Percentiles rank a stretch among this genome's conserved stretches.
Conservation (phyloP, 2,329 filamentous ascomycete species). For the Akanthomyces muscarius region DNA sequence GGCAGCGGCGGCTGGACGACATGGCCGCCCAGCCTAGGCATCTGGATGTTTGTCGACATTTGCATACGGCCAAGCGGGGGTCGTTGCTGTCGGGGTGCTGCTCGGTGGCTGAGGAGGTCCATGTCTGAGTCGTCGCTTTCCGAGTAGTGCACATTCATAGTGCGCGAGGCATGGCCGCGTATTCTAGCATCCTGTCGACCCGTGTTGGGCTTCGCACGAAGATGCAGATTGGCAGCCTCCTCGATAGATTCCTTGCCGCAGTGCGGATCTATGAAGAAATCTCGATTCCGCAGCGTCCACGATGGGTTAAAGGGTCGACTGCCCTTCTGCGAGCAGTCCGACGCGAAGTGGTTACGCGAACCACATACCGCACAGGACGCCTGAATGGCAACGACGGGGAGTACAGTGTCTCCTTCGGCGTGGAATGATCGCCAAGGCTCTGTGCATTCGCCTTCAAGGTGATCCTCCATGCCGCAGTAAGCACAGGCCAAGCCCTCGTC, state of each 20-base stretch:
- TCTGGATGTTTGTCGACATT: conserved; percentile 39
- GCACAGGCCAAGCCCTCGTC: conserved; percentile 57
- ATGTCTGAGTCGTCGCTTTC: conserved; percentile 45
- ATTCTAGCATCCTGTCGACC: conserved; percentile 31
- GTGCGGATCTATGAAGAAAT: conserved; percentile 46
- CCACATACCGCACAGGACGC: conserved; percentile 57
- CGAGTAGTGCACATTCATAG: conserved; percentile 41
- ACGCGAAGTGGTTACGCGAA: conserved; percentile 49
- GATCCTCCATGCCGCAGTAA: conserved; percentile 52
- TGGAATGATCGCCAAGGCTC: conserved; percentile 57
- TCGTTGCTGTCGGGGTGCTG: conserved; percentile 28
- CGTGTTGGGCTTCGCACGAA: conserved; percentile 20
- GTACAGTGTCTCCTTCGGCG: conserved; percentile 36
- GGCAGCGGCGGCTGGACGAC: conserved; percentile 35
- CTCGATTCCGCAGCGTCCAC: conserved; percentile 49
- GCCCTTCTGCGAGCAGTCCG: conserved; percentile 44
- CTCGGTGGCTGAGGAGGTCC: conserved; percentile 38
- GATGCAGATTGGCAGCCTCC: conserved; percentile 25
- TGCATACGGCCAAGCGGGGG: conserved; percentile 33
- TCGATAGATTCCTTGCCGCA: conserved; percentile 39
- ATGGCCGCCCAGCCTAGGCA: conserved; percentile 24
- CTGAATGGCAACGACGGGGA: conserved; percentile 47
- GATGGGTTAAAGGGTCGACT: conserved; percentile 36
- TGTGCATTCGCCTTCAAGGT: conserved; percentile 58
- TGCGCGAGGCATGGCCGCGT: conserved; percentile 32